phyloP scores from a whole-genome alignment of 1,284 basidiomycete genomes.

The Sporisorium scitamineum region DNA sequence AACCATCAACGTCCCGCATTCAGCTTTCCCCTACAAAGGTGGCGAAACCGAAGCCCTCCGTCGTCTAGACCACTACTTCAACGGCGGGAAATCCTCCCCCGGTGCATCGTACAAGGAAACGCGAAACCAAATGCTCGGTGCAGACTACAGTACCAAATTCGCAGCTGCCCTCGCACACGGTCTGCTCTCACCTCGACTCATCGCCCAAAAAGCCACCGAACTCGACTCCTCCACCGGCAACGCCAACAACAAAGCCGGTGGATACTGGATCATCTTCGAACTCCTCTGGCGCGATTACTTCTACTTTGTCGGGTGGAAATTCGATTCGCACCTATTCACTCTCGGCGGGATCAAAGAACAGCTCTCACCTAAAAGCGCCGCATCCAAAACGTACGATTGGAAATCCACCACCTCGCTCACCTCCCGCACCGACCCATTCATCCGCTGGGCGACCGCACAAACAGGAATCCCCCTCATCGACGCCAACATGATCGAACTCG shows the following conservation, averaged over 20 bases:
- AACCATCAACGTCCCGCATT: constrained; percentile 23
- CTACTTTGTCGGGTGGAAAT: constrained; percentile 68
- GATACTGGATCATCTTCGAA: constrained; percentile 65
- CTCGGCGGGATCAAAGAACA: constrained; percentile 56
- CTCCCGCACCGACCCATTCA: constrained; percentile 48
- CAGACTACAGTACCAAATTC: constrained; percentile 60
- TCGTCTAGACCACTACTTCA: constrained; percentile 56
- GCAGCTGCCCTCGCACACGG: constrained; percentile 60
- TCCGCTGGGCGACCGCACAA: constrained; percentile 45
- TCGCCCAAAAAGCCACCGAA: constrained; percentile 47
- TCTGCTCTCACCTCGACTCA: constrained; percentile 52
- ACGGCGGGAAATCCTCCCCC: constrained; percentile 23
- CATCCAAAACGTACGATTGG: constrained; percentile 54
- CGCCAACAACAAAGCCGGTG: constrained; percentile 34
- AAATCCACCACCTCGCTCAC: constrained; percentile 25
- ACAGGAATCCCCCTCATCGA: constrained; percentile 65
- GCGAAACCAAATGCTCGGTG: constrained; percentile 56
- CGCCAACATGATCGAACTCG: constrained; percentile 61
- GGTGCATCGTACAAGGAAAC: constrained; percentile 59
- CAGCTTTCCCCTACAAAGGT: constrained; percentile 58
- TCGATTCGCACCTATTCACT: constrained; percentile 57
- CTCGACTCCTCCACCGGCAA: constrained; percentile 37
- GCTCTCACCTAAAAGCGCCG: constrained; percentile 40
- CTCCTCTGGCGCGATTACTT: constrained; percentile 70
- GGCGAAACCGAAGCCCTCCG: constrained; percentile 59